A percentile compares a stretch with the other conserved stretches of the same genome.
These are phyloP conservation scores for Huntiella savannae DNA, from an alignment of 2,329 filamentous ascomycete species.

Conservation along the genomic window DNA sequence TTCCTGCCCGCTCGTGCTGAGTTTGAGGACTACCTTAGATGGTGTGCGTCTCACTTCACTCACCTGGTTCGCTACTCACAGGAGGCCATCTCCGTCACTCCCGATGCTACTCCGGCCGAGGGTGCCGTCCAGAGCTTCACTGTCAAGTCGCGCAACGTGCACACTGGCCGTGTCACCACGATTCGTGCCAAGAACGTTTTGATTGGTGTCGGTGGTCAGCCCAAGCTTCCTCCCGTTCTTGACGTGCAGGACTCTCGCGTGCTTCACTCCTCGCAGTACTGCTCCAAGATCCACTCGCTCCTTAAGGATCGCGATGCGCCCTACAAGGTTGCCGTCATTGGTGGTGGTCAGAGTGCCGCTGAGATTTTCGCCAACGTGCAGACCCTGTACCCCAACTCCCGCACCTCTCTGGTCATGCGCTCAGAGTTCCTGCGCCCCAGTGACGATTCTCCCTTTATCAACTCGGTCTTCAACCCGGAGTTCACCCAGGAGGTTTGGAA, in stretches of 20 bases:
- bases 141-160: conserved; percentile 43
- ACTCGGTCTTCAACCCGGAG: conserved; percentile 87
- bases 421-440: conserved; percentile 70
- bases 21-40: conserved; percentile 89
- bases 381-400: conserved; percentile 60
- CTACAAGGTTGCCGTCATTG: conserved; percentile 67
- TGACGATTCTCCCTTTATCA: conserved; percentile 93
- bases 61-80: conserved; percentile 54
- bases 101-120: conserved; percentile 27
- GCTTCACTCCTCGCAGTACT: conserved; percentile 79
- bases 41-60: conserved; percentile 71
- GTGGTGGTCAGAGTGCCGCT: conserved; percentile 78
- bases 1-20: conserved; percentile 74
- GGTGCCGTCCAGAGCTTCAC: conserved; percentile 40
- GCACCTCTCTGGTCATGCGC: conserved; percentile 62
- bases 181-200: conserved; percentile 47
- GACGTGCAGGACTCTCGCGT: conserved; percentile 53
- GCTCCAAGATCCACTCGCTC: conserved; percentile 40
- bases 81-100: conserved; percentile 55
- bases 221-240: conserved; percentile 50
- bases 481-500: conserved; percentile 61
- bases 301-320: conserved; percentile 31
- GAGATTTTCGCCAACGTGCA: conserved; percentile 90
- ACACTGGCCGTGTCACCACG: conserved; percentile 33
- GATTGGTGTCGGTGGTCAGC: conserved; percentile 38